phyloP scores from a whole-genome alignment of 306 rosid species.

The Albizia julibrissin region DNA sequence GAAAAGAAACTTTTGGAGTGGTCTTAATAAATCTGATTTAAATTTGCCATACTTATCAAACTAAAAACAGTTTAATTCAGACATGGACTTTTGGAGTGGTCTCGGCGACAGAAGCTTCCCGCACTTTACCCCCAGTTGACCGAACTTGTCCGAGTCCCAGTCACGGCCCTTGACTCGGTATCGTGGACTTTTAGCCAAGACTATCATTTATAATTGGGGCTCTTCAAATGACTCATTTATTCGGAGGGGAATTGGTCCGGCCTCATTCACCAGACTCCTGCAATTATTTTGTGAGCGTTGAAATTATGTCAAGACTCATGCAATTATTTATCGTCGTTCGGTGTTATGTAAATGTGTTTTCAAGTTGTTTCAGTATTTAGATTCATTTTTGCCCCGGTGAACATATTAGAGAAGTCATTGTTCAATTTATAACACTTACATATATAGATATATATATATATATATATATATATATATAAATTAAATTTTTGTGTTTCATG shows the following conservation, averaged over 20 bases:
- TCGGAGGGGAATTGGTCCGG: not conserved
- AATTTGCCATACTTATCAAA: too few species aligned
- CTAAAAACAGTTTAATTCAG: too few species aligned
- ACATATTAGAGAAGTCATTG: not conserved
- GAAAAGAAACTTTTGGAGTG: too few species aligned
- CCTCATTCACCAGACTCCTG: not conserved
- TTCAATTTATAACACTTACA: too few species aligned
- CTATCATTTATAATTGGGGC: not conserved
- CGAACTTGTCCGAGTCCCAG: not conserved
- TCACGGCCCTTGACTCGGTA: not conserved
- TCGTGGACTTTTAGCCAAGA: not conserved
- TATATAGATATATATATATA: too few species aligned
- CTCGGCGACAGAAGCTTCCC: not conserved
- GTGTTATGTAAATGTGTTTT: not conserved
- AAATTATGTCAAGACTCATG: not conserved
- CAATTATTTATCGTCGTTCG: not conserved
- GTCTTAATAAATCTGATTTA: too few species aligned
- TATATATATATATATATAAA: too few species aligned
- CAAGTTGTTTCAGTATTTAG: not conserved
- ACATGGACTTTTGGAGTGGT: too few species aligned
- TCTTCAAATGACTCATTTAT: not conserved
- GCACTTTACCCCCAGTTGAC: slow-evolving; percentile 10
- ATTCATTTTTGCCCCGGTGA: not conserved
- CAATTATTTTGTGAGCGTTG: not conserved
- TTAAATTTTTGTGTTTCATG: too few species aligned